Base-by-base conservation (phyloP, 1,139 yeast genomes). In the Debaryomyces singareniensis region DNA sequence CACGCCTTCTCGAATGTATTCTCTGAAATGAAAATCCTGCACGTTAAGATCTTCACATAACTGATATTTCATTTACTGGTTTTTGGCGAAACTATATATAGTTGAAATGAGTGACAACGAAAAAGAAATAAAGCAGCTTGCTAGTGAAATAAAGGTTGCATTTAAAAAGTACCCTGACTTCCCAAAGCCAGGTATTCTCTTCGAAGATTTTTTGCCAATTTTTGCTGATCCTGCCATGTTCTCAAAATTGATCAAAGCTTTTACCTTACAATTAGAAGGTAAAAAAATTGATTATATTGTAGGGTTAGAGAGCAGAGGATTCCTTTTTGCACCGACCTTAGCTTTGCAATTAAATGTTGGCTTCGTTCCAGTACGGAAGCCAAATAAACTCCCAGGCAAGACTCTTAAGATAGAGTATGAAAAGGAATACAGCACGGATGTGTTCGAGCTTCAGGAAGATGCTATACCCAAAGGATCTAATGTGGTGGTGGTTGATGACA, bases 261-360 rank as follows among this genome's bases (percentile, higher is more conserved):
- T 89, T 64, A 77, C 80, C 59, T 55, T 76, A 38, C 94, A 84
- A 50, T 54, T 91, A 39, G 77, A 76, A 34, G 72, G 71, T 40
- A 59, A 62, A 35, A 78, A 84, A 47, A 75, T 89, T 36, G 97
- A 91, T 51, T 91, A 82, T 51, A 72, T 91, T 41, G 87, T 91
- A 32, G 99, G 97, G 25, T 72, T 93, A 43, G 99, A 91, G 59
- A 85, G 96, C 33, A 81, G 99, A 58, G 99, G 99, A 2, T 91
- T 91, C 56, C 68, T 91, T 38, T 91, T 91, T 47, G 99, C 97
- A 7, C 98, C 99, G 29, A 68, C 97, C 24, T 69, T 91, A 44
- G 98, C 98, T 5, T 71, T 91, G 42, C 91, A 86, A 36, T 61
- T 91, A 37, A 79, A 81, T 39, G 91, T 93, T 27, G 93, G 96